Evolutionary conservation across 2,329 filamentous ascomycete genomes (phyloP).

Genomic region (Trichoderma cornu-damae): DNA sequence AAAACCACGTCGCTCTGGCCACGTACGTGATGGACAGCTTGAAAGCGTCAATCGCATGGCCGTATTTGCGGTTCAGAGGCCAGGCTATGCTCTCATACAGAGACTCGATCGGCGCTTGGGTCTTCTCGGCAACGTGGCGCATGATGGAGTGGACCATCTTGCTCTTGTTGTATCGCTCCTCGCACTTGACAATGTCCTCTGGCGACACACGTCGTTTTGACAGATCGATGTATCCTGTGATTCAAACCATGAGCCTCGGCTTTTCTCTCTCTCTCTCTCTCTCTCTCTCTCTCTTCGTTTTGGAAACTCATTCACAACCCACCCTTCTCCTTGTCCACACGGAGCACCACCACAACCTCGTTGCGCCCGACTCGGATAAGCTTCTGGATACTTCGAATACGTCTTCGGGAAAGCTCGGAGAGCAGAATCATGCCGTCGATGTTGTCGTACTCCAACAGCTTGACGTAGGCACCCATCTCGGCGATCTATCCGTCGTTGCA

Average conservation of each 20-base stretch:
- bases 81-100: constrained; percentile 93
- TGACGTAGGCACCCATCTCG: constrained; percentile 99
- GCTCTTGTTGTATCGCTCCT: constrained; percentile 99
- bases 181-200: constrained; percentile 96
- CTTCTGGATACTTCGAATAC: constrained; percentile 98
- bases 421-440: constrained; percentile 99
- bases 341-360: constrained; percentile 95
- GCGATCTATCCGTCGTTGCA: constrained; percentile 72
- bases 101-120: constrained; percentile 84
- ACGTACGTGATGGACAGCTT: constrained; percentile 95
- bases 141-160: constrained; percentile 99
- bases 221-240: constrained; percentile 81
- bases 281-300: too few species aligned
- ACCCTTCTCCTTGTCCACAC: constrained; percentile 99
- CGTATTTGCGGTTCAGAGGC: constrained; percentile 97
- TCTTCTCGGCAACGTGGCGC: constrained; percentile 98
- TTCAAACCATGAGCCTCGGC: constrained; percentile 21
- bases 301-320: constrained; percentile 27
- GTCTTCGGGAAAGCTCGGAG: constrained; percentile 92
- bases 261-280: constrained; percentile 10
- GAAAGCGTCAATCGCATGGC: constrained; percentile 95
- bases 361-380: constrained; percentile 97
- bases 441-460: constrained; percentile 98
- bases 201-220: constrained; percentile 97
- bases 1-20: background rate